Conservation (phyloP, 176 grass and related monocot genomes). For the Oryza meridionalis region DNA sequence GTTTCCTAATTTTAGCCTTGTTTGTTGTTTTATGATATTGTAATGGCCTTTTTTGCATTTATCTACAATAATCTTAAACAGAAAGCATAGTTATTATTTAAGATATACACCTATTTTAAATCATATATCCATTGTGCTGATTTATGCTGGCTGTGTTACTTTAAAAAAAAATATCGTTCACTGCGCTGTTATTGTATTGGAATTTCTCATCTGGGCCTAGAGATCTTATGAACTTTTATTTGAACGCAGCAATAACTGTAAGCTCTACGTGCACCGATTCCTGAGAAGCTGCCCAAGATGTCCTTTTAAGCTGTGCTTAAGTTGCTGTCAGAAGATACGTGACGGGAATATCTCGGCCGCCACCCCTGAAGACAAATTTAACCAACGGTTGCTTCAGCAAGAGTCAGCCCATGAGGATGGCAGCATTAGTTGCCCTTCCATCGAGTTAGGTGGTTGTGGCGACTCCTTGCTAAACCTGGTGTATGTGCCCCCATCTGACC, state of each 20-base stretch:
- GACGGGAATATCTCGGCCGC: slow-evolving; percentile 49
- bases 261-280: slow-evolving; percentile 52
- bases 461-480: slow-evolving; percentile 65
- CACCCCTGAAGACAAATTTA: slow-evolving; percentile 59
- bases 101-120: slow-evolving; percentile 15
- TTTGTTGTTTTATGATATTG: background rate
- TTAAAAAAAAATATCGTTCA: slow-evolving; percentile 10
- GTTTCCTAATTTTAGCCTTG: background rate
- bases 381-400: slow-evolving; percentile 52
- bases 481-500: slow-evolving; percentile 50
- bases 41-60: slow-evolving; percentile 36
- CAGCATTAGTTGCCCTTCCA: slow-evolving; percentile 78
- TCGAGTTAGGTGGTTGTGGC: slow-evolving; percentile 87
- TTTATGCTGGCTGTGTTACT: background rate
- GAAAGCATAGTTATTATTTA: slow-evolving; percentile 16
- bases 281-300: slow-evolving; percentile 79
- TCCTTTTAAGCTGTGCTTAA: slow-evolving; percentile 82
- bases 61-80: slow-evolving; percentile 12
- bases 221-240: slow-evolving; percentile 3
- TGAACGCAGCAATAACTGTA: slow-evolving; percentile 80
- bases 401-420: slow-evolving; percentile 60
- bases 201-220: slow-evolving; percentile 9
- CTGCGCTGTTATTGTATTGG: slow-evolving; percentile 34
- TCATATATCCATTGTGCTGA: background rate
- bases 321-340: slow-evolving; percentile 76